Evolutionary conservation across 2,329 filamentous ascomycete genomes (phyloP), one percentile per base, ranked within the genome.

Genomic region (Amauroascus niger): DNA sequence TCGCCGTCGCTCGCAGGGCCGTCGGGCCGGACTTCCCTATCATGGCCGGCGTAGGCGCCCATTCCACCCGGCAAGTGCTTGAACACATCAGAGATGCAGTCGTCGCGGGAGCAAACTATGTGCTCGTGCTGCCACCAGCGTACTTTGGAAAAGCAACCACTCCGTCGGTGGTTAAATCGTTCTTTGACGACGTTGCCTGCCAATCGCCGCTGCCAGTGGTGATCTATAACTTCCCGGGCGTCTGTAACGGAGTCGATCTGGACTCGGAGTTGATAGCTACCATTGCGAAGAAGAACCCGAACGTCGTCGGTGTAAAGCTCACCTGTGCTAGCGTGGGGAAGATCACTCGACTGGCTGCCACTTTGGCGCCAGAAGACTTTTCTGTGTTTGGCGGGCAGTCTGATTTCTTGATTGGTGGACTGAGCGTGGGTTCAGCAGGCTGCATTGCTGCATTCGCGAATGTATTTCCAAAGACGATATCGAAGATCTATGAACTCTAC

Each of bases 311-410:
- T 26, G 79, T 82, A 16, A 84, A 84, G 64, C 70, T 86, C 56
- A 85, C 82, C 11, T 85, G 82, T 67, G 82, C 74, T 1, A 77
- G 76, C 39, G 79, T 82, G 18, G 80, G 76, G 35, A 83, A 83
- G 67, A 79, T 80, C 59, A 78, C 78, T 13, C 73, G 79, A 2
- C 67, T 82, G 2, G 71, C 76, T 1, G 76, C 74, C 32, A 69
- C 70, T 16, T 74, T 85, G 55, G 66, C 75, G 0, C 67, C 76
- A 0, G 73, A 78, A 1, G 66, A 75, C 9, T 89, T 89, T 63
- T 79, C 83, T 1, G 79, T 81, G 0, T 88, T 81, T 61, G 84
- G 83, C 0, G 86, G 86, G 0, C 84, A 88, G 69, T 81, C 79
- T 1, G 86, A 89, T 62, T 88, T 86, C 65, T 67, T 88, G 39